These are phyloP conservation scores for Raddia distichophylla DNA, from an alignment of 176 grass and related monocot genomes.

Conservation along the genomic window DNA sequence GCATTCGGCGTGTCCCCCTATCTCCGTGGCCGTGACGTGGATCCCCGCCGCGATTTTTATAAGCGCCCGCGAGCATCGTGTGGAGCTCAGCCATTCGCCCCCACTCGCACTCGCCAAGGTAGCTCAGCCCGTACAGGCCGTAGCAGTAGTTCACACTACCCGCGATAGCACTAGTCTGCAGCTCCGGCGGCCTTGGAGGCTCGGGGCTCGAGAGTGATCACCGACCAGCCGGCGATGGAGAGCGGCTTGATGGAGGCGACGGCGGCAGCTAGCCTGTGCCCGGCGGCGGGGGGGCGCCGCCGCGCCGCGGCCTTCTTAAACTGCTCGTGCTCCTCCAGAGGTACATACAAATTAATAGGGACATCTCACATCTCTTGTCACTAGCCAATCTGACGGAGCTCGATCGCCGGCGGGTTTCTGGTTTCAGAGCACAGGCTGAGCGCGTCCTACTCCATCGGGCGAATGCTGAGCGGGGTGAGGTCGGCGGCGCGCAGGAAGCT, in stretches of 20 bases:
- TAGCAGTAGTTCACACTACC: no score
- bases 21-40: constrained; percentile 37
- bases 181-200: not conserved
- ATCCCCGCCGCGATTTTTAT: constrained; percentile 41
- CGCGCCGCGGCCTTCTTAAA: constrained; percentile 34
- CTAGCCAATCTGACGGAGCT: not conserved
- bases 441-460: constrained; percentile 53
- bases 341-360: not conserved
- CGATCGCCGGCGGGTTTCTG: no score
- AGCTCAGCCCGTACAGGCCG: no score
- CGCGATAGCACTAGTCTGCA: not conserved
- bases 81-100: constrained; percentile 49
- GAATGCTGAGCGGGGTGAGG: constrained; percentile 49
- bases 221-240: constrained; percentile 18
- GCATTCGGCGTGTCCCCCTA: constrained; percentile 36
- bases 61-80: not conserved
- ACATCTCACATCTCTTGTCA: not conserved
- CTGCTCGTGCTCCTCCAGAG: constrained; percentile 36
- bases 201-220: not conserved
- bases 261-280: constrained; percentile 17
- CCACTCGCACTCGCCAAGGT: not conserved
- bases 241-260: constrained; percentile 39
- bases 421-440: constrained; percentile 40
- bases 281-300: constrained; percentile 4
- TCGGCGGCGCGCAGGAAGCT: constrained; percentile 53